These are phyloP conservation scores for Cicer bijugum DNA, from an alignment of 306 rosid species.

Conservation along the genomic window DNA sequence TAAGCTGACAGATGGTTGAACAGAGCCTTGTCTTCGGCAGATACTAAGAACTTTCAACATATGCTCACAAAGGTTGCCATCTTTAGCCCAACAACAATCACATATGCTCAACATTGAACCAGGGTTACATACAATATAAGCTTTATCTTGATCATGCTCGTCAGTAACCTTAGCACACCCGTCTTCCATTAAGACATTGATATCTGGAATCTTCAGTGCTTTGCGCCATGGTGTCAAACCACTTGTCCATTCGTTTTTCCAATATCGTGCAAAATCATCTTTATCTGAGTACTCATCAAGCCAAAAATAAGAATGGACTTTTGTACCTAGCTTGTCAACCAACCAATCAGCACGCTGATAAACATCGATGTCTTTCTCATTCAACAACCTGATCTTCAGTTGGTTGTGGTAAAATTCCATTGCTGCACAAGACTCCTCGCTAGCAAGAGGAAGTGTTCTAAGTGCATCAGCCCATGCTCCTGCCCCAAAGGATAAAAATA, in stretches of 20 bases:
- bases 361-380: slow-evolving; percentile 63
- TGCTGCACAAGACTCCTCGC: slow-evolving; percentile 83
- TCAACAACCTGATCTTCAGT: slow-evolving; percentile 72
- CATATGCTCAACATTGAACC: slow-evolving; percentile 79
- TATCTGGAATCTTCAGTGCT: slow-evolving; percentile 71
- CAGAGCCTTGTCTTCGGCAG: slow-evolving; percentile 52
- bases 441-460: slow-evolving; percentile 77
- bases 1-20: slow-evolving; percentile 63
- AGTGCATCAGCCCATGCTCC: slow-evolving; percentile 74
- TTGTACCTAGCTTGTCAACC: slow-evolving; percentile 83
- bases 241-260: slow-evolving; percentile 86
- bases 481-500: slow-evolving; percentile 49
- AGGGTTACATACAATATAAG: slow-evolving; percentile 69
- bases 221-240: slow-evolving; percentile 93
- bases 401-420: slow-evolving; percentile 87
- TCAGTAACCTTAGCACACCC: slow-evolving; percentile 65
- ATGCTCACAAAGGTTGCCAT: slow-evolving; percentile 86
- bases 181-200: slow-evolving; percentile 65
- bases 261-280: slow-evolving; percentile 80
- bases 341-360: slow-evolving; percentile 82
- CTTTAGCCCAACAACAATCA: slow-evolving; percentile 79
- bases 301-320: slow-evolving; percentile 90
- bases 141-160: slow-evolving; percentile 57
- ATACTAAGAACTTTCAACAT: slow-evolving; percentile 64
- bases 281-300: slow-evolving; percentile 88